Evolutionary conservation across 306 rosid genomes (phyloP).

Genomic region (Vigna hirtella): DNA sequence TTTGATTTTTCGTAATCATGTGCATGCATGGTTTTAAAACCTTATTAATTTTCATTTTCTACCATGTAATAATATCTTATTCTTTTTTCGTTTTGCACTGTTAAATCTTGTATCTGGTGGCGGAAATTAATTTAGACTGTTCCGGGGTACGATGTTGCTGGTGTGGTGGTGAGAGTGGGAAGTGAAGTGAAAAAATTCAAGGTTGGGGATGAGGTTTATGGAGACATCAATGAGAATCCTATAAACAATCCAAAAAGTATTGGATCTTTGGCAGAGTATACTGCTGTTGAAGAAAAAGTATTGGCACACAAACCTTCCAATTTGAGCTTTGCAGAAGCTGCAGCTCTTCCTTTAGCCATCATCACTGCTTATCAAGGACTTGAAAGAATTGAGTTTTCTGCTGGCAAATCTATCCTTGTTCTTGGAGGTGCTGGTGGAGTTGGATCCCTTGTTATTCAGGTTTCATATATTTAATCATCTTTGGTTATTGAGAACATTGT

Average conservation of each 20-base stretch:
- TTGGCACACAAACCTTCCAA: slow-evolving; percentile 65
- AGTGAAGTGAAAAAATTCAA: slow-evolving; percentile 37
- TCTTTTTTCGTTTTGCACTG: no score
- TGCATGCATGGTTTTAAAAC: no score
- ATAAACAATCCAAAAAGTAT: background rate
- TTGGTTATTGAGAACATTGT: no score
- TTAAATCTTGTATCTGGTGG: no score
- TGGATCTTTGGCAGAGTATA: slow-evolving; percentile 38
- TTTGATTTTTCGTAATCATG: background rate
- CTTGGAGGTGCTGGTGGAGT: background rate
- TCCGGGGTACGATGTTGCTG: slow-evolving; percentile 45
- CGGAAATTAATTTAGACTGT: background rate
- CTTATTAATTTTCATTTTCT: no score
- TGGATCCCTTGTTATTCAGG: background rate
- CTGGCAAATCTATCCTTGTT: background rate
- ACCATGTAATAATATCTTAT: no score
- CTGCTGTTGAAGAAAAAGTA: slow-evolving; percentile 58
- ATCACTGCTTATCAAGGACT: slow-evolving; percentile 69
- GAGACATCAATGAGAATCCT: background rate
- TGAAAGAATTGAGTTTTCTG: slow-evolving; percentile 47
- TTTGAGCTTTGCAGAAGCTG: slow-evolving; percentile 70
- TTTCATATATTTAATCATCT: no score
- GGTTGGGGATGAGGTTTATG: slow-evolving; percentile 36
- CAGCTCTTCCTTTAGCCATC: slow-evolving; percentile 65
- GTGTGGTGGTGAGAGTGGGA: slow-evolving; percentile 43